Percentiles rank a stretch among this genome's conserved stretches.
These are phyloP conservation scores for Gnomoniopsis sp. DNA, from an alignment of 2,329 filamentous ascomycete genomes.

Conservation along the genomic window DNA sequence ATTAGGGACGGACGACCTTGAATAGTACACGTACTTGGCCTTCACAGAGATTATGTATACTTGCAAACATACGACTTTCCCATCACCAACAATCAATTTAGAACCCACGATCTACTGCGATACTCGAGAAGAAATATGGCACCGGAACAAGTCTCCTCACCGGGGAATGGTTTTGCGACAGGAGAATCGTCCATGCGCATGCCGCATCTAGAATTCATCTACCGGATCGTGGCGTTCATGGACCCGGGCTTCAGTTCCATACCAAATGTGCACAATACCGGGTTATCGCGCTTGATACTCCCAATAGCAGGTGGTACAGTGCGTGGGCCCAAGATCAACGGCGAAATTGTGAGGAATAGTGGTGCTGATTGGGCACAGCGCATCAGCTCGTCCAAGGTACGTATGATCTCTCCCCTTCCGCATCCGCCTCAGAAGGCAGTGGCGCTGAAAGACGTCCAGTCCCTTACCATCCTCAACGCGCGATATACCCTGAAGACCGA, in stretches of 20 bases:
- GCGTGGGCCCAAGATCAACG: constrained; percentile 18
- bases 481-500: constrained; percentile 21
- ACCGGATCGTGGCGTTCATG: constrained; percentile 23
- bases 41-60: too few species aligned
- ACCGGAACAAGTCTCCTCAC: constrained; percentile 11
- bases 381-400: constrained; percentile 15
- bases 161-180: constrained; percentile 18
- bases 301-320: constrained; percentile 21
- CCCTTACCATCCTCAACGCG: constrained; percentile 18
- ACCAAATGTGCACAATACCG: constrained; percentile 16
- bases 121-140: not conserved
- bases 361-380: constrained; percentile 22
- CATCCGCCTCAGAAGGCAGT: not conserved
- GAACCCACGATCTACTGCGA: too few species aligned
- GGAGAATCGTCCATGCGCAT: constrained; percentile 20
- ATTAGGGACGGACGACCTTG: too few species aligned
- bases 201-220: constrained; percentile 23
- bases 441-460: not conserved
- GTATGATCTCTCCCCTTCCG: not conserved
- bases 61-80: too few species aligned
- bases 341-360: constrained; percentile 22
- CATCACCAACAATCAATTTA: too few species aligned
- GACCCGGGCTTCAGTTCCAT: constrained; percentile 17
- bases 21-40: too few species aligned
- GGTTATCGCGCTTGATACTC: constrained; percentile 19